phyloP scores from a whole-genome alignment of 2,329 filamentous ascomycete genomes.

The Malbranchea cinnamomea region DNA sequence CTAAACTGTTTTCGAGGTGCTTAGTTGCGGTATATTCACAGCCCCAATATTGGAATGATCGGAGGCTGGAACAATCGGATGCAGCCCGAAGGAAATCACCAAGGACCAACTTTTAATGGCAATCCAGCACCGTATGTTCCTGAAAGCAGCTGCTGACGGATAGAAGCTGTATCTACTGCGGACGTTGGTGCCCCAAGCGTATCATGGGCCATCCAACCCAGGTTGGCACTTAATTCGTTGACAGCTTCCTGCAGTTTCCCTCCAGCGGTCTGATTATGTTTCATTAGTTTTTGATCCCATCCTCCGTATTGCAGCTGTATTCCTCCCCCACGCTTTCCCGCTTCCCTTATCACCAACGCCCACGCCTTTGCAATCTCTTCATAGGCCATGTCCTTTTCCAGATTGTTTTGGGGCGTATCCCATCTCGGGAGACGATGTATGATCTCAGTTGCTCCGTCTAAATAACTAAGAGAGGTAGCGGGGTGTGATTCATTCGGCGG shows the following conservation, averaged over 20 bases:
- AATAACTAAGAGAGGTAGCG: slow-evolving; percentile 68
- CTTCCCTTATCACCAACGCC: slow-evolving; percentile 81
- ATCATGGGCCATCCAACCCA: slow-evolving; percentile 60
- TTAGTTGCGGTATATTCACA: slow-evolving; percentile 4
- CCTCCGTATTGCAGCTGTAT: slow-evolving; percentile 78
- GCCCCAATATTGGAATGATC: slow-evolving; percentile 1
- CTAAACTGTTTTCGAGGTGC: slow-evolving; percentile 8
- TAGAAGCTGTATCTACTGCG: slow-evolving; percentile 29
- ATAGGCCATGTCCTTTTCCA: slow-evolving; percentile 90
- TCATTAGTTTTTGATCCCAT: slow-evolving; percentile 78
- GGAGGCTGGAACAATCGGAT: not conserved
- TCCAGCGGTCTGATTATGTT: slow-evolving; percentile 76
- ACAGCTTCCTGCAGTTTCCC: slow-evolving; percentile 70
- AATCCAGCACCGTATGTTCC: slow-evolving; percentile 41
- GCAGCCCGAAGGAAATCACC: slow-evolving; percentile 24
- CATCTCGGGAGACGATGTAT: slow-evolving; percentile 83
- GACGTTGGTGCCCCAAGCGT: slow-evolving; percentile 15
- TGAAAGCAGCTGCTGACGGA: slow-evolving; percentile 41
- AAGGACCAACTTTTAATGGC: slow-evolving; percentile 41
- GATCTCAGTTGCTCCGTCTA: slow-evolving; percentile 79
- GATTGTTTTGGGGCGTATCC: slow-evolving; percentile 74
- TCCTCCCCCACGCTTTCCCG: slow-evolving; percentile 77
- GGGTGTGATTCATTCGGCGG: slow-evolving; percentile 78
- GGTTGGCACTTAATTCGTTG: slow-evolving; percentile 54
- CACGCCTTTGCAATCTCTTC: slow-evolving; percentile 92